phyloP scores from a whole-genome alignment of 495 filamentous ascomycete genomes.

The Daldinia caldariorum region DNA sequence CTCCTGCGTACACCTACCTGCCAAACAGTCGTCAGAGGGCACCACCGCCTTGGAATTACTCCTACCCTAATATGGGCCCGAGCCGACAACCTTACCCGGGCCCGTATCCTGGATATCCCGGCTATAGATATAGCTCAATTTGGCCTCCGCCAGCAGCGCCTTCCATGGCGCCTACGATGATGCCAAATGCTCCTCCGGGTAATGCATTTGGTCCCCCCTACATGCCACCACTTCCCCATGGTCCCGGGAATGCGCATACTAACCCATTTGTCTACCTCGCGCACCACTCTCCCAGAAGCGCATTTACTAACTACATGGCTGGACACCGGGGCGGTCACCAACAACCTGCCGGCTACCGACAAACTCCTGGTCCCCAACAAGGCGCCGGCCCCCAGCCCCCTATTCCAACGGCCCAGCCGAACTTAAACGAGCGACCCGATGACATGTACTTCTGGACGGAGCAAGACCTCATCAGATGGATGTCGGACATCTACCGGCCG shows the following conservation, averaged over 20 bases:
- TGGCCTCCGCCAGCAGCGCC: neutral
- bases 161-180: neutral
- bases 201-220: no score
- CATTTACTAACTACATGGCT: neutral
- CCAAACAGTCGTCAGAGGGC: neutral
- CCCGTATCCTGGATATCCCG: neutral
- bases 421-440: conserved; percentile 5
- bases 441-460: neutral
- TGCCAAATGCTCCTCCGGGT: neutral
- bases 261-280: neutral
- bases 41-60: neutral
- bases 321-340: neutral
- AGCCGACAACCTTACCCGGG: neutral
- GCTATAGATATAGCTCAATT: neutral
- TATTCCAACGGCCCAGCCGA: neutral
- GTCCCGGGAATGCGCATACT: neutral
- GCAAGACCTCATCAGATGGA: neutral
- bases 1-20: neutral
- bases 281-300: neutral
- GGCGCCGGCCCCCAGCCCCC: no score
- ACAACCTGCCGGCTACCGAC: neutral
- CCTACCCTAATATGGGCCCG: neutral
- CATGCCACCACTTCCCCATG: neutral
- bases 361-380: no score
- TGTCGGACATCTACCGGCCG: conserved; percentile 11